These are phyloP conservation scores for Fusarium papillatum DNA, from an alignment of 2,329 filamentous ascomycete species.

Conservation along the genomic window DNA sequence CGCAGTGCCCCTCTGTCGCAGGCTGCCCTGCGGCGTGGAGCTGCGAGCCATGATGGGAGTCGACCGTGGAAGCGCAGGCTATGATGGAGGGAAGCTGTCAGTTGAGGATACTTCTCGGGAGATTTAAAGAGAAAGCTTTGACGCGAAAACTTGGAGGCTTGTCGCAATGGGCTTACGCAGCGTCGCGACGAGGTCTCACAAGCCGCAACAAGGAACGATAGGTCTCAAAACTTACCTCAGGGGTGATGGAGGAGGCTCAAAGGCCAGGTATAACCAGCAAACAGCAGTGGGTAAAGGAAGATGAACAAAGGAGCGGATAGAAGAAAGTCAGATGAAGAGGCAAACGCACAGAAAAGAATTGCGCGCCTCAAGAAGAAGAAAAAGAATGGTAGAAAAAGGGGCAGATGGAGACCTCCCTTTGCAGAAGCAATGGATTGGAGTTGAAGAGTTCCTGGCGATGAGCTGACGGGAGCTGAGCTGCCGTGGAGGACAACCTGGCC, in stretches of 20 bases:
- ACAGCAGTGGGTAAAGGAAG: constrained; percentile 20
- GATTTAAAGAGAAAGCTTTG: neutral
- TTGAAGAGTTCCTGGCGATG: constrained; percentile 29
- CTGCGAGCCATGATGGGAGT: constrained; percentile 59
- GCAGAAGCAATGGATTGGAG: constrained; percentile 37
- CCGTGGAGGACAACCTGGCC: constrained; percentile 45
- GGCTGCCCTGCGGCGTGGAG: constrained; percentile 67
- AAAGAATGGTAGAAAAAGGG: constrained; percentile 28
- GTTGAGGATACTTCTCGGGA: constrained; percentile 7
- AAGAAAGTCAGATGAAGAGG: constrained; percentile 28
- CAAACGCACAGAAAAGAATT: constrained; percentile 32
- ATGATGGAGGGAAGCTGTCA: constrained; percentile 32
- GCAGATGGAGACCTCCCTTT: constrained; percentile 36
- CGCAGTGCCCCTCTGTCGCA: constrained; percentile 71
- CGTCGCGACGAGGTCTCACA: constrained; percentile 25
- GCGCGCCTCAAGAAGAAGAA: constrained; percentile 32
- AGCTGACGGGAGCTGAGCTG: constrained; percentile 21
- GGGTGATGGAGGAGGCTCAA: constrained; percentile 24
- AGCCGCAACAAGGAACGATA: constrained; percentile 23
- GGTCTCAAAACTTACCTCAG: constrained; percentile 42
- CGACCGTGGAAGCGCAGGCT: constrained; percentile 19
- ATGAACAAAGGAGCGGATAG: constrained; percentile 40
- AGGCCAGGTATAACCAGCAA: constrained; percentile 22
- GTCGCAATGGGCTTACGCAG: constrained; percentile 5
- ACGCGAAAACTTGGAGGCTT: constrained; percentile 11